phyloP scores from a whole-genome alignment of 2,329 filamentous ascomycete species.

The Cryphonectria radicalis region DNA sequence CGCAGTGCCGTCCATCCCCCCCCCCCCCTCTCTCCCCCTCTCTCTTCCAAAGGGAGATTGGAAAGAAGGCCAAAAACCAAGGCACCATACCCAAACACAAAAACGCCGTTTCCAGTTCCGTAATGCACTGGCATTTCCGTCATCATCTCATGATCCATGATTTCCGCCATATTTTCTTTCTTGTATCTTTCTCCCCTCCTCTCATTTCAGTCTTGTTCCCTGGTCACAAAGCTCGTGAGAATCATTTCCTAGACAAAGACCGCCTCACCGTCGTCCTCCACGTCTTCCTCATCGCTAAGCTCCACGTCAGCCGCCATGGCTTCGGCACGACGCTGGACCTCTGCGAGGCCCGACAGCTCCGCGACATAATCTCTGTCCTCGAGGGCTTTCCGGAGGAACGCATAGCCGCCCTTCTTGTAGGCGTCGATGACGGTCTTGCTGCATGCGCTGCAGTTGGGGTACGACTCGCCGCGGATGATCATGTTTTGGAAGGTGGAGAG shows the following conservation, averaged over 20 bases:
- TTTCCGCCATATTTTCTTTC: neutral
- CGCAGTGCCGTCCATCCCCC: neutral
- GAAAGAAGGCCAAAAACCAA: neutral
- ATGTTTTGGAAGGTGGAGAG: constrained; percentile 75
- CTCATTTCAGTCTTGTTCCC: neutral
- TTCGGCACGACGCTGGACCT: constrained; percentile 67
- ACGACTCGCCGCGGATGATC: constrained; percentile 73
- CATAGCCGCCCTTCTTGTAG: constrained; percentile 73
- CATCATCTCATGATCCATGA: constrained; percentile 6
- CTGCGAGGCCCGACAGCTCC: constrained; percentile 74
- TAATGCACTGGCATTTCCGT: constrained; percentile 6
- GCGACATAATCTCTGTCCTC: constrained; percentile 78
- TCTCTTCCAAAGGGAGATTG: neutral
- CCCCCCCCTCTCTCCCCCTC: neutral
- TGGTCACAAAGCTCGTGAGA: neutral
- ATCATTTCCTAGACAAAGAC: constrained; percentile 47
- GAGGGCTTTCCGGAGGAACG: constrained; percentile 75
- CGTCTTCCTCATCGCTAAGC: constrained; percentile 59
- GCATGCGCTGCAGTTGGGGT: constrained; percentile 82
- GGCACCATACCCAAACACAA: neutral
- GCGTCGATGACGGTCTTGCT: constrained; percentile 70
- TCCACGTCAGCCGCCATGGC: constrained; percentile 58
- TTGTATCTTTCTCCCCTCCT: neutral
- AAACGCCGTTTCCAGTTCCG: constrained; percentile 1
- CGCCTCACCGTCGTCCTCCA: constrained; percentile 56